phyloP scores from a whole-genome alignment of 208 protist genomes.

The Acanthamoeba comandoni region DNA sequence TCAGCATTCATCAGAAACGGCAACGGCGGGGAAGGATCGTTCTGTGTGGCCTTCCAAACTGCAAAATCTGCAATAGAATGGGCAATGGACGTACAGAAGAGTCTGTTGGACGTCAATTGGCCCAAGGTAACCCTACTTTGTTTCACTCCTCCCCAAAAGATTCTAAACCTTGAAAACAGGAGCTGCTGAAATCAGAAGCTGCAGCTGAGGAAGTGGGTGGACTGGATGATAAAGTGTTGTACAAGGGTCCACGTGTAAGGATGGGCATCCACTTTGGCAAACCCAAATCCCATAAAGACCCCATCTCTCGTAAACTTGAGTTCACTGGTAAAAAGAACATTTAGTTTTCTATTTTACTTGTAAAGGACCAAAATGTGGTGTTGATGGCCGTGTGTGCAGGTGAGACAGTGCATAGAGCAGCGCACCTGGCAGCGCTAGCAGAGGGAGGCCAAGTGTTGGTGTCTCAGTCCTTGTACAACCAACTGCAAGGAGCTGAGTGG shows the following conservation, averaged over 20 bases:
- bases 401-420: no score
- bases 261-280: constrained; percentile 45
- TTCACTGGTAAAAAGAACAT: no score
- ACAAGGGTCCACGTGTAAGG: constrained; percentile 3
- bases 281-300: not conserved
- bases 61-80: not conserved
- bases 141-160: no score
- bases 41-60: constrained; percentile 62
- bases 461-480: no score
- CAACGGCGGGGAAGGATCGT: constrained; percentile 58
- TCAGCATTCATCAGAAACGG: not conserved
- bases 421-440: no score
- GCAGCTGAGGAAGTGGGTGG: constrained; percentile 14
- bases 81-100: constrained; percentile 19
- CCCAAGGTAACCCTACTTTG: constrained; percentile 9
- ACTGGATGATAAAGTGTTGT: constrained; percentile 13
- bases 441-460: no score
- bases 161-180: constrained; percentile 26
- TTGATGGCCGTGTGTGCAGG: no score
- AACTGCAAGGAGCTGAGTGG: no score
- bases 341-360: no score
- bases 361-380: no score
- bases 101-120: constrained; percentile 30
- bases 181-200: constrained; percentile 1
- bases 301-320: constrained; percentile 7